phyloP scores from a whole-genome alignment of 306 rosid species.

The Herpetospermum pedunculosum region DNA sequence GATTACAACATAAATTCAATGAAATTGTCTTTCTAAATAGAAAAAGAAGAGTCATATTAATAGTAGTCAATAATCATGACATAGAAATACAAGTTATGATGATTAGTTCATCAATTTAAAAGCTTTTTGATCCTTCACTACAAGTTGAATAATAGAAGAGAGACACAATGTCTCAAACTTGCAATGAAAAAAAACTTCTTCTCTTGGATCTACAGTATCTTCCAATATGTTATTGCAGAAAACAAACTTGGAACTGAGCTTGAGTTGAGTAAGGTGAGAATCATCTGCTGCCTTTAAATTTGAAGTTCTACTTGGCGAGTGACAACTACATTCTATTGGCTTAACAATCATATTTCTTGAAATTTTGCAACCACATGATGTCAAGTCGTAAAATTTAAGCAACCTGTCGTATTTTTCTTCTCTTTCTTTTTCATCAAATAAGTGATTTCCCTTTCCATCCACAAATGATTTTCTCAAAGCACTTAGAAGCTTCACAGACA shows the following conservation, averaged over 20 bases:
- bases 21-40: too few species aligned
- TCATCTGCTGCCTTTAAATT: constrained; percentile 14
- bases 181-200: constrained; percentile 56
- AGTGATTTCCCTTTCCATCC: constrained; percentile 19
- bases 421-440: constrained; percentile 14
- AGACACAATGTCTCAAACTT: constrained; percentile 69
- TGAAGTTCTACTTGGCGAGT: constrained; percentile 19
- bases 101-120: constrained; percentile 36
- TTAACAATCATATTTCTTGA: constrained; percentile 11
- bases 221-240: constrained; percentile 74
- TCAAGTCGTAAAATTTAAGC: constrained; percentile 11
- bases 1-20: too few species aligned
- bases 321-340: constrained; percentile 54
- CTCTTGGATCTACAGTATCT: constrained; percentile 30
- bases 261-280: neutral
- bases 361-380: constrained; percentile 20
- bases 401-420: constrained; percentile 11
- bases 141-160: constrained; percentile 54
- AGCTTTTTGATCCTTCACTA: constrained; percentile 36
- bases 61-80: too few species aligned
- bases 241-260: constrained; percentile 37
- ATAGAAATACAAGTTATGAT: too few species aligned
- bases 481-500: constrained; percentile 53
- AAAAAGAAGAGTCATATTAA: too few species aligned
- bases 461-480: constrained; percentile 33